Base-by-base conservation (phyloP, 1,139 yeast species). In the Trichomonascaceae sp. region DNA sequence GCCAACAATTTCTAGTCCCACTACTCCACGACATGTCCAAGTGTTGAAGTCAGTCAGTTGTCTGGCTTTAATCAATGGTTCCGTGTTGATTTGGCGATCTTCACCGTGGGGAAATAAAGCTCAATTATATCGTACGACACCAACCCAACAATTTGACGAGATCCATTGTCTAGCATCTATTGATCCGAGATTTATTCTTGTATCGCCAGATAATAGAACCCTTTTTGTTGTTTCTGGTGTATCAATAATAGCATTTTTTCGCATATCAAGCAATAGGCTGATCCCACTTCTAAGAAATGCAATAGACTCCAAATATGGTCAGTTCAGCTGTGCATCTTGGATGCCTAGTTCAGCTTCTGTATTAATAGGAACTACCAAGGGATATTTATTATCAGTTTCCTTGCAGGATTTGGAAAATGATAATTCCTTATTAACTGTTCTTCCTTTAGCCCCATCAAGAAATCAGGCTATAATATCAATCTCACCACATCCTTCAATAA, bases 401-500 rank as follows among this genome's bases (percentile, higher is more conserved):
- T 6, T 36, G 41, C 41, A 15, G 4, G 41, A 36, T 36, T 36
- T 36, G 41, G 41, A 13, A 15, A 36, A 15, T 13, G 17, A 17
- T 9, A 9, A 36, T 15, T 36, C 41, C 7, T 13, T 13, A 9
- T 13, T 36, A 9, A 36, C 41, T 5, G 41, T 13, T 5, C 41
- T 36, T 36, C 17, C 17, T 13, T 15, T 36, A 6, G 4, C 17
- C 17, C 17, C 41, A 9, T 2, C 17, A 15, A 36, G 41, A 36
- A 15, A 9, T 17, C 41, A 36, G n/a, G 15, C 52, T 3, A 43
- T 47, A 2, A 46, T 50, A 6, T 43, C 55, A 1, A 27, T 51
- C 10, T 49, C 55, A 3, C 51, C 55, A 3, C 50, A 49, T 32
- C 53, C 53, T 20, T 18, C 48, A 44, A 50, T 50, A 12, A 52